Conservation (phyloP, 2,329 filamentous ascomycete species). For the Pseudopithomyces maydicus region DNA sequence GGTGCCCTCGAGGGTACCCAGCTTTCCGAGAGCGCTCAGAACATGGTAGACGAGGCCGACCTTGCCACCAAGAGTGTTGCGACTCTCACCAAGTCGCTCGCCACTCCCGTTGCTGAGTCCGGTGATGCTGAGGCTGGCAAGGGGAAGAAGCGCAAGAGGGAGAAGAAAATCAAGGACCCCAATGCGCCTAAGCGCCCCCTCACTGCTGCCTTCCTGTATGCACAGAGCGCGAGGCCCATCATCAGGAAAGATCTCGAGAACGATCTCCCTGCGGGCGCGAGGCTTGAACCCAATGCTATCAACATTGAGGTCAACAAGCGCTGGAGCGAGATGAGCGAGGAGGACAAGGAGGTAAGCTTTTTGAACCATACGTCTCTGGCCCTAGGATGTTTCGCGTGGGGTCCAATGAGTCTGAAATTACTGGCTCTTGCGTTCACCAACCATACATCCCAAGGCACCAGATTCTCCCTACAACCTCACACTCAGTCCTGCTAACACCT, state of each 20-base stretch:
- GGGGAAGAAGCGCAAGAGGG: slow-evolving; percentile 76
- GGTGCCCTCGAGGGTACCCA: slow-evolving; percentile 47
- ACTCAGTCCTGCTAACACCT: not conserved
- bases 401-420: no score
- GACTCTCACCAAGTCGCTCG: slow-evolving; percentile 14
- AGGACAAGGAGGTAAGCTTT: slow-evolving; percentile 69
- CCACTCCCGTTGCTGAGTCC: slow-evolving; percentile 15
- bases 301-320: slow-evolving; percentile 84
- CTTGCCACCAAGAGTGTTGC: slow-evolving; percentile 28
- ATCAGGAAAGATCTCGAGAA: slow-evolving; percentile 70
- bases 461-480: not conserved
- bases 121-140: slow-evolving; percentile 25
- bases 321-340: slow-evolving; percentile 77
- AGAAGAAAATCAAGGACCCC: slow-evolving; percentile 77
- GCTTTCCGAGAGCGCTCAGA: slow-evolving; percentile 50
- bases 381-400: no score
- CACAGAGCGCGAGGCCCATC: slow-evolving; percentile 82
- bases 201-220: slow-evolving; percentile 94
- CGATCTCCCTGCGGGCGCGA: slow-evolving; percentile 63
- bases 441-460: no score
- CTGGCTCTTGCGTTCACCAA: no score
- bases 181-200: slow-evolving; percentile 93
- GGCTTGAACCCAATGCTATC: slow-evolving; percentile 82
- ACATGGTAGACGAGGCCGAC: slow-evolving; percentile 32
- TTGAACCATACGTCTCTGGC: no score